Evolutionary conservation across 495 filamentous ascomycete species (phyloP), one percentile per base, ranked within the genome.

Genomic region (Xylaria scruposa): DNA sequence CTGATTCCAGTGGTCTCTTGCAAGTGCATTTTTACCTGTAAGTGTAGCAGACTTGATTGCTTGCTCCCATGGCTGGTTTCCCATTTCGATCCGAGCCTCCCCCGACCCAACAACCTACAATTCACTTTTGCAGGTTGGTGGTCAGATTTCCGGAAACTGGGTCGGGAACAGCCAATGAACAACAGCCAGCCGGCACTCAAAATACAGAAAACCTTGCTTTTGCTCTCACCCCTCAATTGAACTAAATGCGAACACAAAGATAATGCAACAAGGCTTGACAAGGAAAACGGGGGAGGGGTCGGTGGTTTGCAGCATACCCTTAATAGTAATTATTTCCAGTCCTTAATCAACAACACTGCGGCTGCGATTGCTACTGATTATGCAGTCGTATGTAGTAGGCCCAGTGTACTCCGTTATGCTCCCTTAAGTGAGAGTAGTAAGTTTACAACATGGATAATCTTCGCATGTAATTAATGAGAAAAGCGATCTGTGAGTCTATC

Each of bases 271-370:
- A 71, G 65, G 65, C 53, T 65, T 63, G 67, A 70, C 64, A 72
- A 73, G 66, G 67, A 56, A 51, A 67, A 67, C 65, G 49, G 65
- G 63, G 51, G 54, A 68, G 67, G 73, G 61, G 36, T 79, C 73
- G 75, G 74, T 79, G 77, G 77, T 78, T 75, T 78, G 73, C 69
- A 46, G 77, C 77, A 79, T 79, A 79, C 77, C 77, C 77, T 79
- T 69, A 63, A 70, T 67, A 62, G 67, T 26, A 53, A 59, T 73
- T 77, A 75, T 66, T 67, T 65, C 67, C 65, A 70, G 60, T 47
- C 46, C 64, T 68, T 66, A 67, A 70, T 68, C 56, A 70, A 62
- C 72, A 29, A 49, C 74, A 42, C 60, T 72, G 62, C 19, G 67
- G 70, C 59, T 76, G 76, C 58, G 69, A 67, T 72, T 47, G 62